Evolutionary conservation across 495 filamentous ascomycete species (phyloP).

Genomic region (Penicillium daleae): DNA sequence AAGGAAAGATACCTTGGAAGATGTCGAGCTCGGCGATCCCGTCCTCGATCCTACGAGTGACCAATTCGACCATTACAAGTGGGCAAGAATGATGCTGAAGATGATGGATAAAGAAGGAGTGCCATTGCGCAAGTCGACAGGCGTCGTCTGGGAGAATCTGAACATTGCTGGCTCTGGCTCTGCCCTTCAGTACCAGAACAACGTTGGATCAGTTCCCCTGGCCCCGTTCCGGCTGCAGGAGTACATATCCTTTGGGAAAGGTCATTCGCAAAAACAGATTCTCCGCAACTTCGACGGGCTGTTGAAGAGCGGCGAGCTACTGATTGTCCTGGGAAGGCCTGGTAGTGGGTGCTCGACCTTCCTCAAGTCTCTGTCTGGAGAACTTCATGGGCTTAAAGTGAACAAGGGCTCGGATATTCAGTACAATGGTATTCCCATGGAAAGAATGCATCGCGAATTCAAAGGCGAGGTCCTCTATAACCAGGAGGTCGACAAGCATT

Average conservation of each 20-base stretch:
- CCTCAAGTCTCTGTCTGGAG: slow-evolving; percentile 44
- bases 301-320: slow-evolving; percentile 42
- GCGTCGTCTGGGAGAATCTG: slow-evolving; percentile 55
- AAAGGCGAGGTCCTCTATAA: slow-evolving; percentile 69
- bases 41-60: slow-evolving; percentile 58
- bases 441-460: slow-evolving; percentile 59
- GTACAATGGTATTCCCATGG: slow-evolving; percentile 56
- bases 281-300: slow-evolving; percentile 47
- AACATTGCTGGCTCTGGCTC: slow-evolving; percentile 58
- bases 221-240: slow-evolving; percentile 54
- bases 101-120: slow-evolving; percentile 50
- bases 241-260: slow-evolving; percentile 36
- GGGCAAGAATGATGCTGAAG: slow-evolving; percentile 55
- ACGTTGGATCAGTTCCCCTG: slow-evolving; percentile 52
- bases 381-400: slow-evolving; percentile 45
- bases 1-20: slow-evolving; percentile 49
- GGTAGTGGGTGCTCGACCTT: slow-evolving; percentile 52
- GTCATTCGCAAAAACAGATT: slow-evolving; percentile 43
- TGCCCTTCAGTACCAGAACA: slow-evolving; percentile 60
- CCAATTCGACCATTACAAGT: slow-evolving; percentile 62
- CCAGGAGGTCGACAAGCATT: slow-evolving; percentile 66
- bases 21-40: slow-evolving; percentile 50
- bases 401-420: slow-evolving; percentile 49
- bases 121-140: slow-evolving; percentile 40
- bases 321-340: slow-evolving; percentile 49